Evolutionary conservation across 768 basidiomycete species (phyloP).

Genomic region (Sistotremastrum niveocremeum): DNA sequence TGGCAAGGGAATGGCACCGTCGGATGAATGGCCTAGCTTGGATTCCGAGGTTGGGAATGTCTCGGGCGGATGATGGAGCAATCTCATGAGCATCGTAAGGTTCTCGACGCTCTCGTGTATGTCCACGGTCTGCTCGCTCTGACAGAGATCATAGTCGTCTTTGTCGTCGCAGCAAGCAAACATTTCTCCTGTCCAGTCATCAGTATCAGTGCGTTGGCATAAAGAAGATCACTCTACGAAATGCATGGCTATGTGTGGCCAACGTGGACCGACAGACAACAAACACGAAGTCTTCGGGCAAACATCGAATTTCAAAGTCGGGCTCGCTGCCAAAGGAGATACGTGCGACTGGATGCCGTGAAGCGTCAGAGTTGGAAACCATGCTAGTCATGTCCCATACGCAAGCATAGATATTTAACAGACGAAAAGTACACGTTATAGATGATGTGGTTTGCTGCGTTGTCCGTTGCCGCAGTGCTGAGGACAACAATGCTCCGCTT

Average conservation of each 20-base stretch:
- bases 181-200: conserved; percentile 41
- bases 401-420: too few species aligned
- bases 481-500: too few species aligned
- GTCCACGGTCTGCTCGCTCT: conserved; percentile 27
- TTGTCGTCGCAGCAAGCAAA: conserved; percentile 40
- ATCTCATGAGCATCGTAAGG: conserved; percentile 36
- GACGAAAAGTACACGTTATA: too few species aligned
- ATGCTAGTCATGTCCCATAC: too few species aligned
- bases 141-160: conserved; percentile 9
- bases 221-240: conserved; percentile 30
- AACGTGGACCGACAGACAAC: conserved; percentile 35
- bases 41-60: conserved; percentile 24
- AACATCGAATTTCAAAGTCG: conserved; percentile 43
- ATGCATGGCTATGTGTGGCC: conserved; percentile 40
- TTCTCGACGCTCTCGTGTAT: conserved; percentile 38
- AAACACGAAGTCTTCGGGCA: conserved; percentile 37
- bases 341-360: neutral
- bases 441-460: too few species aligned
- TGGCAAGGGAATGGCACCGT: conserved; percentile 46
- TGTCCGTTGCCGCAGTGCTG: too few species aligned
- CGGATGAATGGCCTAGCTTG: conserved; percentile 13
- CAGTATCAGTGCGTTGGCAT: conserved; percentile 1
- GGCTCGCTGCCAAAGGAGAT: conserved; percentile 33
- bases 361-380: too few species aligned
- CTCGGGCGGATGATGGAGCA: conserved; percentile 41